A percentile compares a stretch with the other conserved stretches of the same genome.
These are phyloP conservation scores for Capsicum baccatum DNA, from an alignment of 257 asterid species.

Conservation along the genomic window DNA sequence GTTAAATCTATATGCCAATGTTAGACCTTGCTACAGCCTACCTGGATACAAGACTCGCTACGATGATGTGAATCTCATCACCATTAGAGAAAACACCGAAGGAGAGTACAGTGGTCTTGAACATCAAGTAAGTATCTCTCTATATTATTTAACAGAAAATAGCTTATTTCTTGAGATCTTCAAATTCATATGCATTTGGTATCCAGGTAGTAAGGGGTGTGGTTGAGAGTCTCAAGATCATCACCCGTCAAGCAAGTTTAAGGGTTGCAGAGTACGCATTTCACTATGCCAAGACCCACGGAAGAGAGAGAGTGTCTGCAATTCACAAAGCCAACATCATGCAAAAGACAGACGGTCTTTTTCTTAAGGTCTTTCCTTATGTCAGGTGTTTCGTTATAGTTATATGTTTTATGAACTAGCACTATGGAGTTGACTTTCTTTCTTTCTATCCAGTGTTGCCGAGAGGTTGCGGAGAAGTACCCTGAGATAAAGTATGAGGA, in stretches of 20 bases:
- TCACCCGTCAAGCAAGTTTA: conserved; percentile 93
- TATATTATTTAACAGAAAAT: conserved; percentile 1
- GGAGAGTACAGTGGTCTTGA: conserved; percentile 67
- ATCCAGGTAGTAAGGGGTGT: conserved; percentile 95
- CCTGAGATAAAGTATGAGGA: conserved; percentile 89
- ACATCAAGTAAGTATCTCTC: conserved; percentile 48
- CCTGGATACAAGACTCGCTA: conserved; percentile 96
- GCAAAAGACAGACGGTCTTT: conserved; percentile 99
- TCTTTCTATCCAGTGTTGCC: conserved; percentile 75
- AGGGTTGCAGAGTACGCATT: conserved; percentile 98
- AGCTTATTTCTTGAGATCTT: conserved; percentile 29
- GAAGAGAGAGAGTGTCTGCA: conserved; percentile 92
- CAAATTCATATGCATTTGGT: conserved; percentile 31
- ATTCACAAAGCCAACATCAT: conserved; percentile 98
- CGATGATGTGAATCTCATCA: conserved; percentile 85
- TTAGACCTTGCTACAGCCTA: conserved; percentile 92
- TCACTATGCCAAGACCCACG: conserved; percentile 90
- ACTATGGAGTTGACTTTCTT: conserved; percentile 37
- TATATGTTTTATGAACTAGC: conserved; percentile 29
- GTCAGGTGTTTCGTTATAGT: background rate
- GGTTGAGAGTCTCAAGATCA: conserved; percentile 94
- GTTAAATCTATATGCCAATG: conserved; percentile 92
- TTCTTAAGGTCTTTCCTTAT: conserved; percentile 72
- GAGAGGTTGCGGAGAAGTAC: conserved; percentile 95
- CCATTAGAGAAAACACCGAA: conserved; percentile 67